These are phyloP conservation scores for Talaromyces marneffei DNA, from an alignment of 2,329 filamentous ascomycete species.

Conservation along the genomic window DNA sequence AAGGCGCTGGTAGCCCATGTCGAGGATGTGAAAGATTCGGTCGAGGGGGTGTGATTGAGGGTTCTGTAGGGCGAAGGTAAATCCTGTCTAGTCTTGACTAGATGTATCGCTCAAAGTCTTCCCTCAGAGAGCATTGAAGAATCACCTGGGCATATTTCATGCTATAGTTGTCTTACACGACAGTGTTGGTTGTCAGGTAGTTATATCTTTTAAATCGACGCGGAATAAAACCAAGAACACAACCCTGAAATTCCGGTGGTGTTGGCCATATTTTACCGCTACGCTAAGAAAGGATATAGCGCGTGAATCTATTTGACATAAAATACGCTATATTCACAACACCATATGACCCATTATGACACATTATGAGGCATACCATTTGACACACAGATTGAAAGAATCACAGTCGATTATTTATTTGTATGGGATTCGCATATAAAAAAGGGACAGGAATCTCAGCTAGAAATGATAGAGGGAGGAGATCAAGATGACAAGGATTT, in stretches of 20 bases:
- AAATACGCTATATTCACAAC: too few relatives aligned
- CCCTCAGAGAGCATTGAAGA: not conserved
- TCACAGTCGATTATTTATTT: too few relatives aligned
- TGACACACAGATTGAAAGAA: too few relatives aligned
- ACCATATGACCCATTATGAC: too few relatives aligned
- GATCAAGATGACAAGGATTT: too few relatives aligned
- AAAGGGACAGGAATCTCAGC: too few relatives aligned
- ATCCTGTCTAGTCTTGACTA: not conserved
- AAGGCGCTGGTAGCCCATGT: not conserved
- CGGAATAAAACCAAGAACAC: not conserved
- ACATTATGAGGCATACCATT: too few relatives aligned
- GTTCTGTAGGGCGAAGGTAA: not conserved
- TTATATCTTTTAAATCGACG: not conserved
- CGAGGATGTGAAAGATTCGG: not conserved
- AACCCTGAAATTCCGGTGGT: not conserved
- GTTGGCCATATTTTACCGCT: too few relatives aligned
- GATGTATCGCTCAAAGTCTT: not conserved
- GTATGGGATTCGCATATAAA: too few relatives aligned
- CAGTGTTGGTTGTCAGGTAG: not conserved
- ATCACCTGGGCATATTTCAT: not conserved
- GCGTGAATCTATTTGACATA: too few relatives aligned
- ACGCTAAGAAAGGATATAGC: too few relatives aligned
- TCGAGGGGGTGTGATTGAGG: not conserved
- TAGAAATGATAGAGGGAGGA: too few relatives aligned
- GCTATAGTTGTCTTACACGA: not conserved